Conservation (phyloP, 2,329 filamentous ascomycete genomes). For the Hymenotorrendiella dingleyae region DNA sequence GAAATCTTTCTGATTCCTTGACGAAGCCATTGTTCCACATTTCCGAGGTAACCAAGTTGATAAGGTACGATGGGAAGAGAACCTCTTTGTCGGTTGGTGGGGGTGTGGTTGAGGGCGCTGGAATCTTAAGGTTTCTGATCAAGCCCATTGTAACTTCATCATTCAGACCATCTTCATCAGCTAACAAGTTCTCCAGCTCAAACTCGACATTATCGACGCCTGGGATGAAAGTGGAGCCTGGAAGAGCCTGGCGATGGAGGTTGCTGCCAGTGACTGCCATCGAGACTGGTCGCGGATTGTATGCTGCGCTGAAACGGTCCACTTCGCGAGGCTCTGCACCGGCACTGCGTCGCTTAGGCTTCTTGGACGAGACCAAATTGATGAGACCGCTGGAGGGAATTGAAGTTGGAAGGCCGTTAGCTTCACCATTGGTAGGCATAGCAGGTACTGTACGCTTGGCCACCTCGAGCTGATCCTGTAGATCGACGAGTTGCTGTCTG, state of each 20-base stretch:
- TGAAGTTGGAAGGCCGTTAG: slow-evolving; percentile 57
- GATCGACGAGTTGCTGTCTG: slow-evolving; percentile 79
- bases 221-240: slow-evolving; percentile 71
- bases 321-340: slow-evolving; percentile 78
- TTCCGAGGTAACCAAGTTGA: slow-evolving; percentile 97
- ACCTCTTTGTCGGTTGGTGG: slow-evolving; percentile 97
- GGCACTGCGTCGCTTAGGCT: slow-evolving; percentile 89
- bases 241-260: slow-evolving; percentile 62
- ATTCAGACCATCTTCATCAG: slow-evolving; percentile 92
- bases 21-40: slow-evolving; percentile 99
- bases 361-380: slow-evolving; percentile 95
- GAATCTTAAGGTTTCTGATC: slow-evolving; percentile 95
- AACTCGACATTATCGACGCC: slow-evolving; percentile 86
- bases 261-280: slow-evolving; percentile 75
- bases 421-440: slow-evolving; percentile 65
- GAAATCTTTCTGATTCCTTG: slow-evolving; percentile 97
- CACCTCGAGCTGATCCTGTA: slow-evolving; percentile 87
- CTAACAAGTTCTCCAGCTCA: slow-evolving; percentile 88
- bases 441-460: slow-evolving; percentile 59
- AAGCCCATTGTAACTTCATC: slow-evolving; percentile 95
- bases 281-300: slow-evolving; percentile 91
- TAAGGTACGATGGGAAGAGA: slow-evolving; percentile 95
- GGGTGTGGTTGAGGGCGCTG: slow-evolving; percentile 76
- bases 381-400: slow-evolving; percentile 71
- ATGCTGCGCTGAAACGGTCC: slow-evolving; percentile 86